Evolutionary conservation across 805 yeast genomes (phyloP), one percentile per base, ranked within the genome.

Genomic region (Barnettozyma sucrosica): DNA sequence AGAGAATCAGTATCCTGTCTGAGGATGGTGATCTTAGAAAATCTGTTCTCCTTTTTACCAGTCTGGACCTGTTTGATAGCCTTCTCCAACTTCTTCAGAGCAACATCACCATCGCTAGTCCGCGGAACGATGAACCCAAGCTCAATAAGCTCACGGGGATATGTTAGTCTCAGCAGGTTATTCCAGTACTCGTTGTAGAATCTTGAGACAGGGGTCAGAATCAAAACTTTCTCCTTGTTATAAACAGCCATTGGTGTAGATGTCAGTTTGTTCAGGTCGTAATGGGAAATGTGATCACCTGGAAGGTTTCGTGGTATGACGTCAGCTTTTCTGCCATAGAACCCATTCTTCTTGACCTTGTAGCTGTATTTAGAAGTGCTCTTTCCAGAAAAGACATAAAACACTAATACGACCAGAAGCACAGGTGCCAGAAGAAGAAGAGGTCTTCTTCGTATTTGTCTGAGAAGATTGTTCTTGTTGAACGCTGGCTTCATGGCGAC

Each of bases 41-140:
- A 93, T 62, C 89, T 78, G 55, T 76, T 70, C 53, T 75, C 77
- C 50, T 77, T 75, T 51, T 80, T 76, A 23, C 80, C 79, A 33
- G 77, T 71, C 69, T 89, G 96, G 28, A 81, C 74, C 55, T 69
- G 68, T 58, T 88, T 86, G 39, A 93, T 80, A 4, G 89, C 95
- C 39, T 69, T 66, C 64, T 89, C 96, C 56, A 93, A 73, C 54
- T 74, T 67, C 56, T 76, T 75, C 57, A 92, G 70, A 0, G 95
- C 95, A 18, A 63, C 64, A 66, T 90, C 96, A 33, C 98, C 99
- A 43, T 85, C 86, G 16, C 72, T 65, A 30, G 81, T 79, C 57
- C 95, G 74, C 48, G 99, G 98, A 36, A 90, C 75, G 44, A 93
- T 92, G 63, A 93, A 90, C 0, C 98, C 99, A 45, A 93, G 72